These are phyloP conservation scores for Colletotrichum theobromicola DNA, from an alignment of 2,329 filamentous ascomycete genomes.

Conservation along the genomic window DNA sequence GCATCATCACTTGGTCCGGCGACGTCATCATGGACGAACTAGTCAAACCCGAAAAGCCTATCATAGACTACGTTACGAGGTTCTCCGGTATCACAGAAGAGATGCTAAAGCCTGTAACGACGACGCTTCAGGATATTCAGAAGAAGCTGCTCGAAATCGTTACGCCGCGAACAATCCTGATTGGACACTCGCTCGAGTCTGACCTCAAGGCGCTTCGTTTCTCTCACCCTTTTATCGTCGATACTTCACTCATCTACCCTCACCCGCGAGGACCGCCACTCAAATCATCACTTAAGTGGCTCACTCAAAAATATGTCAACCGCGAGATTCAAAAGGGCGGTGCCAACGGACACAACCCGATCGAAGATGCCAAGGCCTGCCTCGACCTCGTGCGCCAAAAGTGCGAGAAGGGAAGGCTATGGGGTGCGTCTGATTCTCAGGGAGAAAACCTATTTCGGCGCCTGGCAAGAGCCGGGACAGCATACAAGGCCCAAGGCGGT, in stretches of 20 bases:
- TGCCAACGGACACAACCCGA: constrained; percentile 79
- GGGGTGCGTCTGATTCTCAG: constrained; percentile 80
- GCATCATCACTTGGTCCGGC: constrained; percentile 85
- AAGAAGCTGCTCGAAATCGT: constrained; percentile 74
- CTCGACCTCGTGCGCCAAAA: constrained; percentile 95
- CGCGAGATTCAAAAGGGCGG: constrained; percentile 89
- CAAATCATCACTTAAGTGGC: constrained; percentile 89
- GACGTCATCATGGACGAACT: constrained; percentile 84
- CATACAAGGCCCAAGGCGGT: constrained; percentile 67
- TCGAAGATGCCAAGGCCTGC: constrained; percentile 90
- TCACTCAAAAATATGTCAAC: constrained; percentile 83
- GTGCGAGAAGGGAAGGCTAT: constrained; percentile 87
- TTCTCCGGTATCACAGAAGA: constrained; percentile 92
- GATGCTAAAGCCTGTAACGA: constrained; percentile 84
- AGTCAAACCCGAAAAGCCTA: constrained; percentile 87
- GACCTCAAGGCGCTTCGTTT: constrained; percentile 85
- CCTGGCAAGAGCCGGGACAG: constrained; percentile 67
- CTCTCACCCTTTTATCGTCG: constrained; percentile 91
- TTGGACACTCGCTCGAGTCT: constrained; percentile 83
- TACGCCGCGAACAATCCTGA: constrained; percentile 72
- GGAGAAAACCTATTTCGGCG: constrained; percentile 91
- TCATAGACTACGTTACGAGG: constrained; percentile 89
- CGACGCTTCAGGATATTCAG: constrained; percentile 84
- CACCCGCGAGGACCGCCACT: constrained; percentile 89
- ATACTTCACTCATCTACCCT: constrained; percentile 88